Evolutionary conservation across 768 basidiomycete genomes (phyloP), one percentile per base, ranked within the genome.

Genomic region (Gloeostereum incarnatum): DNA sequence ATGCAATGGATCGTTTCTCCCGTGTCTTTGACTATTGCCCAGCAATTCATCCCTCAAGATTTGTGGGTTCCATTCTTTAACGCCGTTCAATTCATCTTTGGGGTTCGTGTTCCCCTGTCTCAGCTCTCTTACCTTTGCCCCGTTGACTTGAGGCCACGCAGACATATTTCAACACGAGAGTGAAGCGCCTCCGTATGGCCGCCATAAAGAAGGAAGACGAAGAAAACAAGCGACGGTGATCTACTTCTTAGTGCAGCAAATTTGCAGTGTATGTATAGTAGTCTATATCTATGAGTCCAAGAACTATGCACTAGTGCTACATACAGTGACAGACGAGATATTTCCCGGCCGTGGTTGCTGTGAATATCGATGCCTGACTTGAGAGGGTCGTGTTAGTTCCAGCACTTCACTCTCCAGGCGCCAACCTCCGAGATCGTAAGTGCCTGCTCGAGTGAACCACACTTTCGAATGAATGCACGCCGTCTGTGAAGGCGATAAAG

Each of bases 61-160:
- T 67, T 89, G 31, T 90, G 89, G 88, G 83, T 85, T 0, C 83
- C 84, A 6, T 93, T 85, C 64, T 91, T 92, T 71, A 89, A 80
- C 55, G 49, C 71, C 24, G 62, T 92, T 29, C 75, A 79, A 54
- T 89, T 92, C 54, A 55, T 75, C 16, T 65, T 87, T 9, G 87
- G 87, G 16, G 87, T 88, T 51, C 49, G 82, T 63, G 11, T 35
- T 31, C n/a, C n/a, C n/a, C n/a, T n/a, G n/a, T n/a, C n/a, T n/a
- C n/a, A n/a, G n/a, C n/a, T n/a, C n/a, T n/a, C n/a, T n/a, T n/a
- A n/a, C n/a, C n/a, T n/a, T n/a, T n/a, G n/a, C n/a, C n/a, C n/a
- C n/a, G n/a, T n/a, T n/a, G n/a, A n/a, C n/a, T n/a, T n/a, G n/a
- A n/a, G n/a, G n/a, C n/a, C n/a, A n/a, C n/a, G n/a, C 44, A 83